A percentile compares a stretch with the other conserved stretches of the same genome.
Evolutionary conservation across 2,329 filamentous ascomycete genomes (phyloP).

Genomic region (Colletotrichum destructivum): DNA sequence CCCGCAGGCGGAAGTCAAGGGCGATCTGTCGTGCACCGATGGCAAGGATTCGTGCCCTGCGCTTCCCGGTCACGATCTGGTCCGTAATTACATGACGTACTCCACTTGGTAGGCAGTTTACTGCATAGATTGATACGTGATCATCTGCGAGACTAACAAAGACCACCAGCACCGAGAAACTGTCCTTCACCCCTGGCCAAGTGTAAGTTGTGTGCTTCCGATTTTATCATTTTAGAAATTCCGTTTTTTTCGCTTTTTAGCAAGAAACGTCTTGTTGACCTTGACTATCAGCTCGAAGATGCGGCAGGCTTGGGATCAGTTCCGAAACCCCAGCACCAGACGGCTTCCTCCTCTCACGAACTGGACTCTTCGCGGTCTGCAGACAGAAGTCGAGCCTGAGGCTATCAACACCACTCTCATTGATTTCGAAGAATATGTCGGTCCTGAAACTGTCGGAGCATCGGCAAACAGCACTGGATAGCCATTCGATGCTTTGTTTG

Average conservation of each 20-base stretch:
- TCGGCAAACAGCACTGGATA: no score
- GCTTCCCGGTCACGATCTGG: background rate
- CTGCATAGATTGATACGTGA: no score
- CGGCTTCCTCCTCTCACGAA: background rate
- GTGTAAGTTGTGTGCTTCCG: background rate
- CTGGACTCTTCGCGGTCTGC: background rate
- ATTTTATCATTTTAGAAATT: no score
- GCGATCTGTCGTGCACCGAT: background rate
- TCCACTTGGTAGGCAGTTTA: background rate
- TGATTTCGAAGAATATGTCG: background rate
- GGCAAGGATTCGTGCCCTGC: constrained; percentile 5
- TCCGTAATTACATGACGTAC: constrained; percentile 18
- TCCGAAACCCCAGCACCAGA: constrained; percentile 3
- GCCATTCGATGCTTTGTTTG: no score
- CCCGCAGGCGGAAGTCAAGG: background rate
- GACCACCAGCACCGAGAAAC: background rate
- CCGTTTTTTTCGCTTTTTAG: no score
- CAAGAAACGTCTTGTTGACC: background rate
- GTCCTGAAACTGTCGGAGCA: background rate
- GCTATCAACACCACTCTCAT: no score
- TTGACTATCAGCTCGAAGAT: background rate
- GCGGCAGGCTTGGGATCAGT: constrained; percentile 9
- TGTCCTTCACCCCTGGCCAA: constrained; percentile 9
- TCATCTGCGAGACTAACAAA: background rate
- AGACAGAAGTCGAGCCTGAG: no score